phyloP scores from a whole-genome alignment of 106 monocot genomes.

The Dactylorhiza incarnata region DNA sequence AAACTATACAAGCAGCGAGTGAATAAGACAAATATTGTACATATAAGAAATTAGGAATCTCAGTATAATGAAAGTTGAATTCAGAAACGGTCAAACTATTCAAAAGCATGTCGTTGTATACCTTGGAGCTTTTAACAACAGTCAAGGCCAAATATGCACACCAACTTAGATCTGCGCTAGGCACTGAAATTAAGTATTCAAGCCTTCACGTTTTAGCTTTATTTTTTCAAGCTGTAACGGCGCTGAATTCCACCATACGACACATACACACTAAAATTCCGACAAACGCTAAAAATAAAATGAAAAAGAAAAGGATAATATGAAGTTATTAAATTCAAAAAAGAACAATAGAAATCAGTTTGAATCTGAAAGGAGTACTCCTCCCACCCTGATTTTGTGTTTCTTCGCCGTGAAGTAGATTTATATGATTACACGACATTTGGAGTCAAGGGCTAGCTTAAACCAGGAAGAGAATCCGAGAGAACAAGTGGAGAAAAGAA shows the following conservation, averaged over 20 bases:
- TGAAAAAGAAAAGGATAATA: neutral
- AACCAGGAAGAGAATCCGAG: neutral
- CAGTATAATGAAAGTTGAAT: neutral
- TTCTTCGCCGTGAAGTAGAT: too few relatives aligned
- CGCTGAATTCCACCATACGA: neutral
- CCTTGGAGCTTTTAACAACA: neutral
- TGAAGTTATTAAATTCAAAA: neutral
- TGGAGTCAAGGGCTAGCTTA: too few relatives aligned
- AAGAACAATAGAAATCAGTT: neutral
- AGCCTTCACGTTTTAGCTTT: neutral
- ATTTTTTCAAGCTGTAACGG: neutral
- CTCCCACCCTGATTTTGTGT: neutral
- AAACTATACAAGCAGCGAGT: constrained; percentile 2
- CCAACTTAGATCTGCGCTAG: neutral
- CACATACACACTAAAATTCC: neutral
- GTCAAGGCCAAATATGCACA: neutral
- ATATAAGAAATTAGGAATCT: neutral
- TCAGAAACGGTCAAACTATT: neutral
- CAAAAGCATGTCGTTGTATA: neutral
- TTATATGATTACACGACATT: too few relatives aligned
- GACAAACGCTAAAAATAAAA: neutral
- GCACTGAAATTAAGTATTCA: neutral
- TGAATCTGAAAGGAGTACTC: neutral
- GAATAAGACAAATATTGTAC: neutral
- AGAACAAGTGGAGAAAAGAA: neutral